Percentiles rank a stretch among this genome's conserved stretches.
Conservation (phyloP, 495 filamentous ascomycete species). For the Penicillium lagena region DNA sequence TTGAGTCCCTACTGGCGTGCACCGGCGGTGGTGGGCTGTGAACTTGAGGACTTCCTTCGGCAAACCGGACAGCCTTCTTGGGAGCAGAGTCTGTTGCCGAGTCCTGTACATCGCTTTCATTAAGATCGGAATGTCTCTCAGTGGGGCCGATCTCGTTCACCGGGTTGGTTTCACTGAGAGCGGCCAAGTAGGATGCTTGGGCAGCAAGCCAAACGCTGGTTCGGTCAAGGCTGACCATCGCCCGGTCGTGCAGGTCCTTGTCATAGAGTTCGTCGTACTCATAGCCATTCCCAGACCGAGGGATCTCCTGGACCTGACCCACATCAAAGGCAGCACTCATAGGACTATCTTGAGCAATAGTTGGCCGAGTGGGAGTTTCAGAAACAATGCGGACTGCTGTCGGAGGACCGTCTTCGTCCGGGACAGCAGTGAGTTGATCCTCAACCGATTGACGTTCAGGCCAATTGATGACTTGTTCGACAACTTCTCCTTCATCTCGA, state of each 20-base stretch:
- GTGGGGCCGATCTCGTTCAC: constrained; percentile 36
- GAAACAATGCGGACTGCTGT: constrained; percentile 49
- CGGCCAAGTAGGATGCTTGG: constrained; percentile 70
- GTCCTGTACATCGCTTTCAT: constrained; percentile 6
- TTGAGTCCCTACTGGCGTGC: constrained; percentile 57
- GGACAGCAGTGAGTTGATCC: constrained; percentile 37
- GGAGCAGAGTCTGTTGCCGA: constrained; percentile 23
- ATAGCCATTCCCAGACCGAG: constrained; percentile 33
- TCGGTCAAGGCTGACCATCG: constrained; percentile 64
- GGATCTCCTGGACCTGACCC: constrained; percentile 31
- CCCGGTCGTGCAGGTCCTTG: constrained; percentile 55
- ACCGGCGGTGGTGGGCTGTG: constrained; percentile 23
- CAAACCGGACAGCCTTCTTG: constrained; percentile 76
- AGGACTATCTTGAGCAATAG: constrained; percentile 22
- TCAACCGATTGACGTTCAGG: constrained; percentile 37
- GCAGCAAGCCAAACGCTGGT: constrained; percentile 77
- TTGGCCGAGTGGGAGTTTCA: constrained; percentile 15
- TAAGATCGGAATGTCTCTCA: constrained; percentile 15
- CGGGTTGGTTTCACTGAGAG: constrained; percentile 59
- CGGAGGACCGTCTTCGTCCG: constrained; percentile 52
- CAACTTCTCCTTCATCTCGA: constrained; percentile 38
- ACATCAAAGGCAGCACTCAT: constrained; percentile 23
- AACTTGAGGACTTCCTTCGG: constrained; percentile 42
- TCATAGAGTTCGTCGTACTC: constrained; percentile 69
- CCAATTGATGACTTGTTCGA: constrained; percentile 65